Percentiles rank a stretch among this genome's conserved stretches.
Evolutionary conservation across 768 basidiomycete genomes (phyloP).

Genomic region (Leccinum broughii): DNA sequence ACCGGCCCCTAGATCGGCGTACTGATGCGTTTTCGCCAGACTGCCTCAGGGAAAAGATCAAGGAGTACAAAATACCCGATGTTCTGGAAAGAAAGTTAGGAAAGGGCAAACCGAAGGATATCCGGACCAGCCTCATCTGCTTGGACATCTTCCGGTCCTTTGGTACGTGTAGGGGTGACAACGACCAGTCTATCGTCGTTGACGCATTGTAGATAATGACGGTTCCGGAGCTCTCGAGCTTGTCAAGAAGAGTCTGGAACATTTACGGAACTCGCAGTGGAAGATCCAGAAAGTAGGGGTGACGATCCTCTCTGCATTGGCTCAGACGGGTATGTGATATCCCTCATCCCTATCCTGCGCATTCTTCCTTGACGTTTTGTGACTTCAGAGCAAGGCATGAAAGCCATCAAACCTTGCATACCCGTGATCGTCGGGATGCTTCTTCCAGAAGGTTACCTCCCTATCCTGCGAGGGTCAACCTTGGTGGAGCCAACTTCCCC

Average conservation of each 20-base stretch:
- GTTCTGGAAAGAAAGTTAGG: slow-evolving; percentile 20
- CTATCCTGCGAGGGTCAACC: background rate
- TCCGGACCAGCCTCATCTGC: slow-evolving; percentile 24
- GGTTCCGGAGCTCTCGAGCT: background rate
- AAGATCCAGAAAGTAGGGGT: slow-evolving; percentile 26
- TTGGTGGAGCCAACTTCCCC: background rate
- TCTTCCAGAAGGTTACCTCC: background rate
- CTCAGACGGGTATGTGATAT: slow-evolving; percentile 17
- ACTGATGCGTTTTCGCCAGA: slow-evolving; percentile 9
- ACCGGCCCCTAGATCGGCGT: background rate
- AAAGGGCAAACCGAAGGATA: slow-evolving; percentile 16
- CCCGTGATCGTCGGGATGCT: background rate
- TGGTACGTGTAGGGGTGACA: slow-evolving; percentile 8
- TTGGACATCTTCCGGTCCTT: slow-evolving; percentile 27
- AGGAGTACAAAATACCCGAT: slow-evolving; percentile 18
- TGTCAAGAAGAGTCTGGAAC: slow-evolving; percentile 7
- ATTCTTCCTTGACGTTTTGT: background rate
- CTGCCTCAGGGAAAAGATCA: slow-evolving; percentile 16
- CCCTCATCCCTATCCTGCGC: background rate
- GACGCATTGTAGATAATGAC: background rate
- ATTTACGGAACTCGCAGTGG: slow-evolving; percentile 11
- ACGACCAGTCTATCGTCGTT: background rate
- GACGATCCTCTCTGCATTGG: slow-evolving; percentile 24
- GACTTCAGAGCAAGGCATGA: background rate
- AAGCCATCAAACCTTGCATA: background rate